Percentiles rank a stretch among this genome's conserved stretches.
Conservation (phyloP, 2,329 filamentous ascomycete species). For the Fusarium torulosum region DNA sequence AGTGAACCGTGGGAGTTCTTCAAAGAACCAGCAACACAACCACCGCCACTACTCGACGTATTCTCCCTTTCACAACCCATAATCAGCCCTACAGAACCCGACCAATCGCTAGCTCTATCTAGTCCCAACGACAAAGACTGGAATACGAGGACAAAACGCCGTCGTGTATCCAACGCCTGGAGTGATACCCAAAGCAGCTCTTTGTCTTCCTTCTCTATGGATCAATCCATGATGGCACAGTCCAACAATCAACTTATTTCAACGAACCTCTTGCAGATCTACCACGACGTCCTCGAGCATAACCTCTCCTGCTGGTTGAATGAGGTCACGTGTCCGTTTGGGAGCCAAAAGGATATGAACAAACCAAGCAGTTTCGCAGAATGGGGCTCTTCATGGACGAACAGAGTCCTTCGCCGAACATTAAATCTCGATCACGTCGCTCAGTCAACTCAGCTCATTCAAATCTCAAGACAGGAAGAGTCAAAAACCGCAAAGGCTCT, state of each 20-base stretch:
- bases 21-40: background rate
- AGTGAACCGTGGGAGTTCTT: slow-evolving; percentile 8
- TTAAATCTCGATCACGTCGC: slow-evolving; percentile 60
- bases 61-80: slow-evolving; percentile 5
- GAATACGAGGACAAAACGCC: slow-evolving; percentile 10
- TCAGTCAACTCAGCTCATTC: slow-evolving; percentile 54
- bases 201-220: slow-evolving; percentile 20
- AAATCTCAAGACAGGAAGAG: slow-evolving; percentile 48
- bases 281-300: slow-evolving; percentile 66
- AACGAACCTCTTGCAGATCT: slow-evolving; percentile 60
- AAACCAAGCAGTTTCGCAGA: slow-evolving; percentile 3
- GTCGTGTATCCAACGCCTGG: background rate
- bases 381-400: slow-evolving; percentile 58
- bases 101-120: background rate
- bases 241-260: slow-evolving; percentile 56
- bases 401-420: slow-evolving; percentile 62
- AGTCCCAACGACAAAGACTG: slow-evolving; percentile 2
- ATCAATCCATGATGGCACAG: slow-evolving; percentile 43
- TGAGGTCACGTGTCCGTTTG: slow-evolving; percentile 63
- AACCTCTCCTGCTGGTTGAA: slow-evolving; percentile 66
- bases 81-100: background rate
- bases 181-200: slow-evolving; percentile 28
- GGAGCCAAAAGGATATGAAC: slow-evolving; percentile 39
- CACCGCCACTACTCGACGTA: background rate
- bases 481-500: slow-evolving; percentile 52